These are phyloP conservation scores for Yamadazyma siamensis DNA, from an alignment of 1,139 yeast species.

Conservation along the genomic window DNA sequence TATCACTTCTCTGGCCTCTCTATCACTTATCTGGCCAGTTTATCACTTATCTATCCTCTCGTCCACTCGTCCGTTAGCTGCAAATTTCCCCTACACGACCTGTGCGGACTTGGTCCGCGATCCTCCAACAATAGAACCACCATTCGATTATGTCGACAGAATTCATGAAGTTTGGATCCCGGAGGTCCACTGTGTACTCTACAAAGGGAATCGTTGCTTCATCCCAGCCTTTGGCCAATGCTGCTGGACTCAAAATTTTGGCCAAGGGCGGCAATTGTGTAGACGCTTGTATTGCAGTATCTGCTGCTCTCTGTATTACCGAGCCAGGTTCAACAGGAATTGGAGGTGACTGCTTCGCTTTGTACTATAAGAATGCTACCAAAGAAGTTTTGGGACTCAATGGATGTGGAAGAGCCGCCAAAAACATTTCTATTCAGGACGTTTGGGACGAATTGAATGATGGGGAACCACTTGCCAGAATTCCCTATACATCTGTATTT, in stretches of 20 bases:
- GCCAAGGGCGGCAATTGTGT: slow-evolving; percentile 78
- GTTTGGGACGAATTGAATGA: slow-evolving; percentile 39
- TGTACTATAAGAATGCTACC: slow-evolving; percentile 51
- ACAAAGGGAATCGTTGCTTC: slow-evolving; percentile 73
- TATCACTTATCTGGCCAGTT: too few species aligned
- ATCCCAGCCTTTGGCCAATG: slow-evolving; percentile 72
- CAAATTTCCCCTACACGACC: too few species aligned
- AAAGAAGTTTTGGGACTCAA: slow-evolving; percentile 63
- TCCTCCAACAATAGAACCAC: too few species aligned
- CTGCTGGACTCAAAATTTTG: slow-evolving; percentile 67
- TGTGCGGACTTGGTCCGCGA: too few species aligned
- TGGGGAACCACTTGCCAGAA: slow-evolving; percentile 40
- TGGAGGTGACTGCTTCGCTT: slow-evolving; percentile 79
- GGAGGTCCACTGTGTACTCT: slow-evolving; percentile 78
- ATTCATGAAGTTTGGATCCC: slow-evolving; percentile 42
- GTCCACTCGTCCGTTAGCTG: too few species aligned
- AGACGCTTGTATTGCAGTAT: slow-evolving; percentile 75
- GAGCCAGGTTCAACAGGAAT: slow-evolving; percentile 81
- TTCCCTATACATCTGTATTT: slow-evolving; percentile 49
- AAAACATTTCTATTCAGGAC: slow-evolving; percentile 46
- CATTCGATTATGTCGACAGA: slow-evolving; percentile 15
- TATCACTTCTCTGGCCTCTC: too few species aligned
- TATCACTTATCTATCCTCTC: too few species aligned
- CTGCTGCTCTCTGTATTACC: slow-evolving; percentile 68
- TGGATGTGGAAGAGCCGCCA: slow-evolving; percentile 75